phyloP scores from a whole-genome alignment of 129 eudicot species.

The Glebionis coronaria region DNA sequence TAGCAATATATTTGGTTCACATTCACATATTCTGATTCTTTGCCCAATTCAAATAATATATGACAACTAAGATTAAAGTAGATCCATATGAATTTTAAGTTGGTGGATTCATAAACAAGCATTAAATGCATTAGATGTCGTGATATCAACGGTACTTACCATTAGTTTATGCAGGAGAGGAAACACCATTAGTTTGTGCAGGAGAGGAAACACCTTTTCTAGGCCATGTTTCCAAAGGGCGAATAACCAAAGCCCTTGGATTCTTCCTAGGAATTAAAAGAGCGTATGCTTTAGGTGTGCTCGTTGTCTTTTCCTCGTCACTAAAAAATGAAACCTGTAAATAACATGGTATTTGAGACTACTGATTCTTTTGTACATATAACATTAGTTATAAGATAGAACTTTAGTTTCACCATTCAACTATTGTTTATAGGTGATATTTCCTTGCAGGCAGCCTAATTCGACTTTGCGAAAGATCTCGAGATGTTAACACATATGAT shows the following conservation, averaged over 20 bases:
- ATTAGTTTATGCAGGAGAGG: constrained; percentile 45
- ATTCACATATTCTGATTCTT: too few species aligned
- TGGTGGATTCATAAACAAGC: too few species aligned
- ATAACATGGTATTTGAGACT: too few species aligned
- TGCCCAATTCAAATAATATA: too few species aligned
- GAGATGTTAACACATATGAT: too few species aligned
- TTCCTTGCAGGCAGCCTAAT: constrained; percentile 83
- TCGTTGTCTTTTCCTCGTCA: constrained; percentile 75
- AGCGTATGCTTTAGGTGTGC: constrained; percentile 96
- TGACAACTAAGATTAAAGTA: too few species aligned
- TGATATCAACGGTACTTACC: too few species aligned
- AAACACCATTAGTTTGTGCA: constrained; percentile 54
- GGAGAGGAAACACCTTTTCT: constrained; percentile 39
- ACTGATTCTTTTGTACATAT: too few species aligned
- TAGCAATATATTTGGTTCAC: too few species aligned
- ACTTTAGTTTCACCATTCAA: constrained; percentile 52
- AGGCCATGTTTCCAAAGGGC: constrained; percentile 86
- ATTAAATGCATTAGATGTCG: too few species aligned
- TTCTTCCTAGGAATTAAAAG: constrained; percentile 92
- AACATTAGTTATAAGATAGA: neutral
- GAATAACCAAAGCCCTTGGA: constrained; percentile 97
- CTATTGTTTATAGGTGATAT: constrained; percentile 82
- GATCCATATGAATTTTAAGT: too few species aligned
- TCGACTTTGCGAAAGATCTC: too few species aligned
- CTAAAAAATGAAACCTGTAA: constrained; percentile 81